phyloP scores from a whole-genome alignment of 495 filamentous ascomycete species.

The Lophiotrema nucula region DNA sequence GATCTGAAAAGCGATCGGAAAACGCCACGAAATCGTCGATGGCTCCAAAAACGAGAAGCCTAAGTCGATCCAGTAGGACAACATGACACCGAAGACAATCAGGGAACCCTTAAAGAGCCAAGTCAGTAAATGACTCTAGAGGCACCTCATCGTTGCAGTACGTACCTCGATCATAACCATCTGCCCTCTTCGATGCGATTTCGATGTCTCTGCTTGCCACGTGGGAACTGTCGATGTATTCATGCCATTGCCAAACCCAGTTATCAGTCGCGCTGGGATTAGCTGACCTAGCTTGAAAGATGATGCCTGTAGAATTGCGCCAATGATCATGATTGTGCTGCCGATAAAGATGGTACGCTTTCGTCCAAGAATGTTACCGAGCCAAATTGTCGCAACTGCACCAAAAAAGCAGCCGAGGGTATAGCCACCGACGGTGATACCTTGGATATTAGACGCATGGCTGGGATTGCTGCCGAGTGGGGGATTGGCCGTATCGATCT shows the following conservation, averaged over 20 bases:
- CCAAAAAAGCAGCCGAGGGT: slow-evolving; percentile 74
- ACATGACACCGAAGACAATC: slow-evolving; percentile 37
- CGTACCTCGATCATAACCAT: slow-evolving; percentile 45
- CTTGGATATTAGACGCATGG: slow-evolving; percentile 39
- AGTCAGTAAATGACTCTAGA: too few species aligned
- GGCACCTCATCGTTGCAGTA: too few species aligned
- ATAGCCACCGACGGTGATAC: slow-evolving; percentile 62
- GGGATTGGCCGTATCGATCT: slow-evolving; percentile 36
- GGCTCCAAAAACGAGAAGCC: slow-evolving; percentile 50
- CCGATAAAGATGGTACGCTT: slow-evolving; percentile 70
- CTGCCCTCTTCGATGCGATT: slow-evolving; percentile 40
- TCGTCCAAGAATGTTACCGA: slow-evolving; percentile 70
- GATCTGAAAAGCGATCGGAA: slow-evolving; percentile 50
- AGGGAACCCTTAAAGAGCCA: slow-evolving; percentile 26
- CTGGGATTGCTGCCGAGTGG: slow-evolving; percentile 28
- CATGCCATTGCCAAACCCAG: slow-evolving; percentile 66
- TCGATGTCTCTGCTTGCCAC: slow-evolving; percentile 38
- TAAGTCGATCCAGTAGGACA: slow-evolving; percentile 42
- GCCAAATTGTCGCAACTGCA: slow-evolving; percentile 65
- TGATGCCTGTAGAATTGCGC: slow-evolving; percentile 64
- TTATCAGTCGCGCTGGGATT: slow-evolving; percentile 63
- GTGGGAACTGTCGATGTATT: slow-evolving; percentile 49
- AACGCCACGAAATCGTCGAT: slow-evolving; percentile 46
- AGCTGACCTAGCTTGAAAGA: slow-evolving; percentile 62
- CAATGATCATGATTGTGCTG: slow-evolving; percentile 69